A percentile compares a stretch with the other conserved stretches of the same genome.
Conservation (phyloP, 202 grass and related monocot species). For the Bolboschoenoplectus hybrid region DNA sequence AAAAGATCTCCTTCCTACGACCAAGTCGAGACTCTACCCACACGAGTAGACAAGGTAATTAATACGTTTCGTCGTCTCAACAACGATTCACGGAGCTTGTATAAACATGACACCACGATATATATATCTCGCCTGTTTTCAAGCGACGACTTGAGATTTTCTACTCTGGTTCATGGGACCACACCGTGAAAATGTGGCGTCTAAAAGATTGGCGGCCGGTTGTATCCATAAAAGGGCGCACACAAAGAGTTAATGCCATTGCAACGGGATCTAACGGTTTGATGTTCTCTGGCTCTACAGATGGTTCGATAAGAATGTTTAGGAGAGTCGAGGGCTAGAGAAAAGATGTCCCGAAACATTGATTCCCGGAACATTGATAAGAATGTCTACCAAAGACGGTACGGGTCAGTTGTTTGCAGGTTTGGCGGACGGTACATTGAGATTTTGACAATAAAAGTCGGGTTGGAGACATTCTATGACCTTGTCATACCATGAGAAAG, state of each 20-base stretch:
- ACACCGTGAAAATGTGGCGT: slow-evolving; percentile 33
- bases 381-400: not conserved
- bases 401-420: slow-evolving; percentile 38
- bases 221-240: slow-evolving; percentile 39
- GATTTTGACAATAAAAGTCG: slow-evolving; percentile 23
- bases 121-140: slow-evolving; percentile 41
- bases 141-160: slow-evolving; percentile 41
- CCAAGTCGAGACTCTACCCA: too few species aligned
- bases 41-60: too few species aligned
- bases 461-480: not conserved
- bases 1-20: too few species aligned
- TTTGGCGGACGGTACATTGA: slow-evolving; percentile 41
- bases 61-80: too few species aligned
- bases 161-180: slow-evolving; percentile 45
- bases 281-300: slow-evolving; percentile 40
- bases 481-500: slow-evolving; percentile 37
- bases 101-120: slow-evolving; percentile 31
- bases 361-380: not conserved
- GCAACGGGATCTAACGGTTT: slow-evolving; percentile 20
- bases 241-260: slow-evolving; percentile 40
- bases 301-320: slow-evolving; percentile 48
- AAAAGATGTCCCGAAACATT: slow-evolving; percentile 28
- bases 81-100: not conserved
- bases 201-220: slow-evolving; percentile 22
- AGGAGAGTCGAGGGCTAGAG: slow-evolving; percentile 8